These are phyloP conservation scores for Coemansia sp. DNA, from an alignment of 192 early-diverging fungal genomes.

Conservation along the genomic window DNA sequence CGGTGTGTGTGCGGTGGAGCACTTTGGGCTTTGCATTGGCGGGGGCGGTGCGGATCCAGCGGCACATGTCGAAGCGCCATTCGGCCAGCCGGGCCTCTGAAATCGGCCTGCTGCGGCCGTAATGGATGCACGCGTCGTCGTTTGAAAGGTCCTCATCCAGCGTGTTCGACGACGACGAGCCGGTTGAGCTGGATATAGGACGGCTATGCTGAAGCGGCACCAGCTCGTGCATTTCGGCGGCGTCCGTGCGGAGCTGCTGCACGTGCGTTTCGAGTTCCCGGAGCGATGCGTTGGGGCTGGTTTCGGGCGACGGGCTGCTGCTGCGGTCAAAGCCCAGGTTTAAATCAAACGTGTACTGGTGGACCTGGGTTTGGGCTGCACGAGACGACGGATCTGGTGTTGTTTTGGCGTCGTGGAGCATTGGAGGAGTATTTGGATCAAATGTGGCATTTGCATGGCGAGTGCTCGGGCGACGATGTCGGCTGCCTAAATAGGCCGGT, in stretches of 20 bases:
- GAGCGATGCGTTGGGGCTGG: neutral
- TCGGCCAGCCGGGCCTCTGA: neutral
- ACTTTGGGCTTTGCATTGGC: slow-evolving; percentile 18
- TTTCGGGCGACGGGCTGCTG: neutral
- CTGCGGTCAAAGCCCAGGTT: neutral
- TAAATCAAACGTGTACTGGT: slow-evolving; percentile 4
- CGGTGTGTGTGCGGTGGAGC: slow-evolving; percentile 20
- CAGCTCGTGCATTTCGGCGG: neutral
- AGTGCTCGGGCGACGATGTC: neutral
- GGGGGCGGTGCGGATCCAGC: slow-evolving; percentile 20
- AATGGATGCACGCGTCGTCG: neutral
- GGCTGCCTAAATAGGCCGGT: neutral
- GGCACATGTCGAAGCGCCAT: slow-evolving; percentile 27
- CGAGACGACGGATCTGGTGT: neutral
- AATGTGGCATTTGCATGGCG: too few relatives aligned
- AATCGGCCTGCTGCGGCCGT: neutral
- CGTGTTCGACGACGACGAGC: slow-evolving; percentile 1
- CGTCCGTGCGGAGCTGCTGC: neutral
- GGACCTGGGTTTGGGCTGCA: too few relatives aligned
- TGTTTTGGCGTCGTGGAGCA: too few relatives aligned
- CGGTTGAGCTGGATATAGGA: neutral
- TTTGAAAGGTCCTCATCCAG: neutral
- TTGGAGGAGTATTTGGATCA: too few relatives aligned
- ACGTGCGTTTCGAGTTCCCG: slow-evolving; percentile 4
- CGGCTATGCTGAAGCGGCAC: neutral